Percentiles rank a stretch among this genome's conserved stretches.
Evolutionary conservation across 2,329 filamentous ascomycete species (phyloP).

Genomic region (Grosmannia huntii): DNA sequence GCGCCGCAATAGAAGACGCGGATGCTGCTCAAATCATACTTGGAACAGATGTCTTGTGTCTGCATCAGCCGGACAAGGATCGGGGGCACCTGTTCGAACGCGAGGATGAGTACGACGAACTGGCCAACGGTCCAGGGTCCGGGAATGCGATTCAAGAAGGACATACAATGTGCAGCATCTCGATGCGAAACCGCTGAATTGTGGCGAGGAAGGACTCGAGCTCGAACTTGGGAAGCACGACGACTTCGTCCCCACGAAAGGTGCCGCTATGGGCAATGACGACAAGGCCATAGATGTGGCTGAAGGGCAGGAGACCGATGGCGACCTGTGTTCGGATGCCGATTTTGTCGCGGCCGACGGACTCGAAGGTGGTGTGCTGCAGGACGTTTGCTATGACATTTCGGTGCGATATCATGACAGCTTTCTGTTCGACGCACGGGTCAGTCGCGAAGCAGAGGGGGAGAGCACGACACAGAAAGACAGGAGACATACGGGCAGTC

Average conservation of each 20-base stretch:
- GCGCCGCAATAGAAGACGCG: conserved; percentile 58
- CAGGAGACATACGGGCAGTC: conserved; percentile 40
- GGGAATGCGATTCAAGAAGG: not conserved
- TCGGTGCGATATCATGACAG: conserved; percentile 63
- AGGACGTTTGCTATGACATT: conserved; percentile 64
- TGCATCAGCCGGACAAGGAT: conserved; percentile 69
- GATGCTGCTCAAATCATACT: conserved; percentile 62
- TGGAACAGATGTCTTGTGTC: conserved; percentile 42
- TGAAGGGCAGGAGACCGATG: conserved; percentile 59
- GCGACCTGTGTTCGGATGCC: conserved; percentile 22
- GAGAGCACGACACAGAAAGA: not conserved
- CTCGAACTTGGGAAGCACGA: conserved; percentile 64
- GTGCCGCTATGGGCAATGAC: conserved; percentile 51
- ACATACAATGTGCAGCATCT: conserved; percentile 46
- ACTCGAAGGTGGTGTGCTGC: conserved; percentile 39
- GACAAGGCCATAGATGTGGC: conserved; percentile 67
- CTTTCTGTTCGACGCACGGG: conserved; percentile 39
- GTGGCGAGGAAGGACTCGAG: conserved; percentile 45
- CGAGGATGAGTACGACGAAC: not conserved
- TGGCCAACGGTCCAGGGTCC: too few species aligned
- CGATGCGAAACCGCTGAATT: conserved; percentile 57
- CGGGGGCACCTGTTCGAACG: conserved; percentile 49
- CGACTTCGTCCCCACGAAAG: conserved; percentile 58
- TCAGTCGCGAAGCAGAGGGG: not conserved
- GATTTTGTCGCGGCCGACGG: conserved; percentile 17